A percentile compares a stretch with the other conserved stretches of the same genome.
Evolutionary conservation across 2,329 filamentous ascomycete species (phyloP).

Genomic region (Plenodomus lindquistii): DNA sequence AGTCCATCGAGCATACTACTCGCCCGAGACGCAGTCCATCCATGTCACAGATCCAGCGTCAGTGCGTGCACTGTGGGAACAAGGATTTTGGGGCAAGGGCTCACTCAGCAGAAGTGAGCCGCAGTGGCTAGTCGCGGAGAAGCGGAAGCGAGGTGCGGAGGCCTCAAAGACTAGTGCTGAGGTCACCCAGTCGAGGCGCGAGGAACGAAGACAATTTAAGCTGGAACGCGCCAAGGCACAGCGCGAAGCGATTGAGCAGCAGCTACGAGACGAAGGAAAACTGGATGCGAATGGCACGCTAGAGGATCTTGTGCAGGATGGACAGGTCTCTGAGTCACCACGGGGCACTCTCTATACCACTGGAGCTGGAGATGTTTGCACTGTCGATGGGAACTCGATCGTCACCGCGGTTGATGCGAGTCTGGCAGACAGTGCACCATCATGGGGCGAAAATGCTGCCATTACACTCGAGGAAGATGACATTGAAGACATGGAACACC

Average conservation of each 20-base stretch:
- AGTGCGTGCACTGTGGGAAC: constrained; percentile 86
- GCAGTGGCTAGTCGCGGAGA: constrained; percentile 85
- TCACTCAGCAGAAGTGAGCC: constrained; percentile 92
- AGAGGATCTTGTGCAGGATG: constrained; percentile 36
- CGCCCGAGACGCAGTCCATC: constrained; percentile 77
- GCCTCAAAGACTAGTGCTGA: constrained; percentile 78
- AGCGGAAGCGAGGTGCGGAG: constrained; percentile 68
- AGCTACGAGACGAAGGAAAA: constrained; percentile 60
- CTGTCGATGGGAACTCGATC: constrained; percentile 11
- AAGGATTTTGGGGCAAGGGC: constrained; percentile 97
- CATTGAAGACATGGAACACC: constrained; percentile 68
- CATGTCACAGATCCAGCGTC: constrained; percentile 78
- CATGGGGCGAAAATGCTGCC: constrained; percentile 9
- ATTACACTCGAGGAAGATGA: constrained; percentile 12
- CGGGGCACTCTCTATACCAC: constrained; percentile 22
- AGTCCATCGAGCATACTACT: constrained; percentile 76
- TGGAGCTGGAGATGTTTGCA: constrained; percentile 14
- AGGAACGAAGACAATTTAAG: constrained; percentile 82
- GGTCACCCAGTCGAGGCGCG: constrained; percentile 72
- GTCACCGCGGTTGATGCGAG: constrained; percentile 16
- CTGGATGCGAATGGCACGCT: constrained; percentile 27
- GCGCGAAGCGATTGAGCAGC: constrained; percentile 79
- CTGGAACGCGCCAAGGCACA: constrained; percentile 89
- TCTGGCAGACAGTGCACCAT: constrained; percentile 6
- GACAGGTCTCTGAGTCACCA: constrained; percentile 20